Percentiles rank a stretch among this genome's conserved stretches.
phyloP scores from a whole-genome alignment of 2,329 filamentous ascomycete genomes.

The Alternaria sp. region DNA sequence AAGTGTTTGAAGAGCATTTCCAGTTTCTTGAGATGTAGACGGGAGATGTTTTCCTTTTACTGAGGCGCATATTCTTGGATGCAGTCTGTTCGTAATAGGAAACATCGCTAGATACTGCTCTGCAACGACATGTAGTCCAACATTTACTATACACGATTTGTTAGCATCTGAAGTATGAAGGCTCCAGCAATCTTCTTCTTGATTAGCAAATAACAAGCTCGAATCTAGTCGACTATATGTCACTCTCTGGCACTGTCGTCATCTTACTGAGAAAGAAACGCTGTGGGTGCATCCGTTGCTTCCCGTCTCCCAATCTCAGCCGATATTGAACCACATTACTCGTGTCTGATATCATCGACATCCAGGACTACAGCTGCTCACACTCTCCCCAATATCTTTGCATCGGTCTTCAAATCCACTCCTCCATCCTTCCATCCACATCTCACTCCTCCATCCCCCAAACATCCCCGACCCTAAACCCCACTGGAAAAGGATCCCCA shows the following conservation, averaged over 20 bases:
- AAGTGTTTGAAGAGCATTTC: background rate
- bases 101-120: background rate
- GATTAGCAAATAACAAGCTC: too few relatives aligned
- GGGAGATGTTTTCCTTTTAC: background rate
- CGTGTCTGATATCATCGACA: background rate
- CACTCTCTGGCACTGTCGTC: background rate
- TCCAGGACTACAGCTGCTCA: background rate
- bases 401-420: too few relatives aligned
- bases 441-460: slow-evolving; percentile 14
- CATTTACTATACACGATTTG: background rate
- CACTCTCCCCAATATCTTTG: too few relatives aligned
- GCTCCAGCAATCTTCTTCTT: too few relatives aligned
- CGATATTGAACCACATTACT: background rate
- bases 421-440: background rate
- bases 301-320: rapidly evolving
- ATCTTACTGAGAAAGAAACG: background rate
- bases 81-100: background rate
- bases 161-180: background rate
- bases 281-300: background rate
- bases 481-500: slow-evolving; percentile 53
- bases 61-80: background rate
- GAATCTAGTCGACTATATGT: too few relatives aligned
- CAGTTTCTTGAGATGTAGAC: background rate
- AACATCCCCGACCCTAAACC: slow-evolving; percentile 48
- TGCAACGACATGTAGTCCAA: background rate